Base-by-base conservation (phyloP, 2,329 filamentous ascomycete genomes). In the Orbilia javanica region DNA sequence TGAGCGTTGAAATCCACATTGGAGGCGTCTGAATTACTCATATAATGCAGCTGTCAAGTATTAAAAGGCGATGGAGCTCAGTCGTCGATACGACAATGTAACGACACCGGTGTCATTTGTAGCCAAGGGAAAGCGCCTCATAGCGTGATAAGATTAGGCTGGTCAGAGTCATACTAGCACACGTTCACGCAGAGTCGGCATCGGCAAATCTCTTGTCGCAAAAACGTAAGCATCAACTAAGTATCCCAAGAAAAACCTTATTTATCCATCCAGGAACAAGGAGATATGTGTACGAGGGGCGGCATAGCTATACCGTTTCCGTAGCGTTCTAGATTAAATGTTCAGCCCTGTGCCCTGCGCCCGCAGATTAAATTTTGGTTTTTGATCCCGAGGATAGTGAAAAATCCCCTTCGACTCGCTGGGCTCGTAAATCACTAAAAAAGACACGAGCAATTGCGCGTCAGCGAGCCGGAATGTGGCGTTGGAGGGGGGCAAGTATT, bases 271-370 rank as follows among this genome's bases (percentile, higher is more conserved):
- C 18, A 42, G 31, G 55, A 20, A 60, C 55, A 25, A 25, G 53
- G 55, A 3, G 4, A 15, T 27, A 8, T 15, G 34, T n/a, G 42
- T 34, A 57, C 8, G 52, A 36, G 31, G 18, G 6, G 11, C 34
- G 20, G 34, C 13, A n/a, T 18, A 6, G 22, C 55, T 60, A 60
- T 39, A 15, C 55, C 31, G 3, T 3, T 42, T 60, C 42, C 13
- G 55, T 42, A 20, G 15, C 1, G 31, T 60, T 60, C 55, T 42
- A 60, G 55, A 60, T 60, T 60, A 60, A 57, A 60, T 25, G 4
- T 42, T n/a, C 34, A 42, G 55, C 55, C 55, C 20, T 60, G 55
- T 20, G 55, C 55, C 52, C 31, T 60, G 55, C 34, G 42, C 52
- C 31, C 42, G 55, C 34, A 60, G 34, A 42, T 42, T 60, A 42